These are phyloP conservation scores for Capronia americana DNA, from an alignment of 2,329 filamentous ascomycete species.

Conservation along the genomic window DNA sequence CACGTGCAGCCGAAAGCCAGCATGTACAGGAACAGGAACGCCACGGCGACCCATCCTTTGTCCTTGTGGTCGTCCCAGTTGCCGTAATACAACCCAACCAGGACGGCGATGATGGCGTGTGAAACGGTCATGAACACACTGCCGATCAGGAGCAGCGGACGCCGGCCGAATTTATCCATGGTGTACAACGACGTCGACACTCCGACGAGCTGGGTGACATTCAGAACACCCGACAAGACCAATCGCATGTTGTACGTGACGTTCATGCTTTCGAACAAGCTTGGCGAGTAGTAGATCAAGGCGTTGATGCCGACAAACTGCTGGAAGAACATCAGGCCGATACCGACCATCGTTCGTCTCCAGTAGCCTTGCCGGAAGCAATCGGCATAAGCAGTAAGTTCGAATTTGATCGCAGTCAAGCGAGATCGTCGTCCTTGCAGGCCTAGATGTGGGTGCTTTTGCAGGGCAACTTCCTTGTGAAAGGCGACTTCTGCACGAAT, in stretches of 20 bases:
- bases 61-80: constrained; percentile 59
- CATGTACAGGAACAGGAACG: constrained; percentile 68
- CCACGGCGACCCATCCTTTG: constrained; percentile 63
- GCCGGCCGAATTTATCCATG: constrained; percentile 56
- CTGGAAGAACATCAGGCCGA: constrained; percentile 64
- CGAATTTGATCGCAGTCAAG: constrained; percentile 49
- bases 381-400: constrained; percentile 57
- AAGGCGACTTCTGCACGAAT: constrained; percentile 58
- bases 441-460: constrained; percentile 47
- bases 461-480: constrained; percentile 50
- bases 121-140: constrained; percentile 55
- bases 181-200: constrained; percentile 57
- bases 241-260: constrained; percentile 57
- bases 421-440: not conserved
- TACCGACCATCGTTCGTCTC: constrained; percentile 60
- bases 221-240: constrained; percentile 60
- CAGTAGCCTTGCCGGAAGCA: constrained; percentile 58
- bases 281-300: constrained; percentile 65
- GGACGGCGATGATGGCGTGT: constrained; percentile 59
- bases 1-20: constrained; percentile 66
- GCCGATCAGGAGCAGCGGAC: constrained; percentile 55
- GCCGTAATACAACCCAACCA: constrained; percentile 60
- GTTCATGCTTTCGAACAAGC: constrained; percentile 62
- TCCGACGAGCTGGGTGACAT: constrained; percentile 58
- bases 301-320: constrained; percentile 63